A percentile compares a stretch with the other conserved stretches of the same genome.
Evolutionary conservation across 1,284 basidiomycete genomes (phyloP).

Genomic region (Cutaneotrichosporon cutaneum): DNA sequence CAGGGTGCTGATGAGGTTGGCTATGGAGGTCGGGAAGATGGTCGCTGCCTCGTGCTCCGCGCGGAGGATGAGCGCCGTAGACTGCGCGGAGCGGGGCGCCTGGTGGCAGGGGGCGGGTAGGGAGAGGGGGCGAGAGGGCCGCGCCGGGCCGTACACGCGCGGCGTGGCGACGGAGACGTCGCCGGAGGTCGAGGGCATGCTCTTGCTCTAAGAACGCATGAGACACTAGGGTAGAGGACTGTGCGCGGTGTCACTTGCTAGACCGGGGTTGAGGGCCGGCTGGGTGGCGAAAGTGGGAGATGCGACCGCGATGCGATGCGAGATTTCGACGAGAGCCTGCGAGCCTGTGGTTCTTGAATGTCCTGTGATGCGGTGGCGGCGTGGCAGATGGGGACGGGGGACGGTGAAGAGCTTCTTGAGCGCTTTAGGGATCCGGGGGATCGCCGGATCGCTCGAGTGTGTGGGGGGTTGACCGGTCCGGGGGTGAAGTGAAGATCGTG

Average conservation of each 20-base stretch:
- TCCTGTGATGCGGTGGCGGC: too few relatives aligned
- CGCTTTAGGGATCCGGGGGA: too few relatives aligned
- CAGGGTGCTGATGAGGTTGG: slow-evolving; percentile 51
- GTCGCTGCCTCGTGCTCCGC: slow-evolving; percentile 30
- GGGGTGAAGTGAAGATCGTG: too few relatives aligned
- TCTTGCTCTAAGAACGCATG: background rate
- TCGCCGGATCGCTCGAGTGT: too few relatives aligned
- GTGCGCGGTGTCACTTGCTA: too few relatives aligned
- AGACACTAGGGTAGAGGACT: background rate
- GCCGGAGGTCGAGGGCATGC: slow-evolving; percentile 4
- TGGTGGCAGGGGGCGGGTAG: background rate
- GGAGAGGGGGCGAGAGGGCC: background rate
- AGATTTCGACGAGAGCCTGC: too few relatives aligned
- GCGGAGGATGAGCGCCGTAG: background rate
- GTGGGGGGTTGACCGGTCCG: too few relatives aligned
- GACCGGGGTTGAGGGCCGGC: background rate
- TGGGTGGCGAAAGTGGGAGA: background rate
- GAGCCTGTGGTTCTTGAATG: too few relatives aligned
- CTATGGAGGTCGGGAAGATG: slow-evolving; percentile 50
- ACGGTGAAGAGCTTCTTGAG: too few relatives aligned
- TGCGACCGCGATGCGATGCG: background rate
- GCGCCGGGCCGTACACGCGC: background rate
- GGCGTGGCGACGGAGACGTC: background rate
- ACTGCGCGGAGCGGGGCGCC: background rate
- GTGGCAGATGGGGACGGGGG: too few relatives aligned